Percentiles rank a stretch among this genome's conserved stretches.
phyloP scores from a whole-genome alignment of 768 basidiomycete species.

The Austroboletus festivus region DNA sequence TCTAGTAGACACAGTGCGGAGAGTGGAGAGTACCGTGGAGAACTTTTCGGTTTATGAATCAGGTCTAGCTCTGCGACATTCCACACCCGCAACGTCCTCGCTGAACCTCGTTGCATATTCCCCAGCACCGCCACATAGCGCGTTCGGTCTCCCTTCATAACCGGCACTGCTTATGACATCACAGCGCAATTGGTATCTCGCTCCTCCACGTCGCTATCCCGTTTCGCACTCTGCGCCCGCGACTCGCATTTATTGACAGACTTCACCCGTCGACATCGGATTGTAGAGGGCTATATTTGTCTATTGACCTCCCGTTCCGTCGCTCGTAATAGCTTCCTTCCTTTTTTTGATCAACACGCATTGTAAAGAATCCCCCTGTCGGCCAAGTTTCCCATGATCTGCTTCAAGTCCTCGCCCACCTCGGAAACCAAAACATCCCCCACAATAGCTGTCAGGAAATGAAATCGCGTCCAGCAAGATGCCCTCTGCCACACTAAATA shows the following conservation, averaged over 20 bases:
- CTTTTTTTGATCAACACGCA: neutral
- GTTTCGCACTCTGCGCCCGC: neutral
- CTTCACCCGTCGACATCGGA: neutral
- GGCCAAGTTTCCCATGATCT: neutral
- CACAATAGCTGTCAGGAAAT: too few species aligned
- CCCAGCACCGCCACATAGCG: slow-evolving; percentile 2
- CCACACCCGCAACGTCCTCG: neutral
- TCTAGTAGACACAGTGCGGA: neutral
- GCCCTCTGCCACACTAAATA: too few species aligned
- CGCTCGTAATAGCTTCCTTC: neutral
- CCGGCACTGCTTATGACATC: slow-evolving; percentile 6
- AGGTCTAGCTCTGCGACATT: neutral
- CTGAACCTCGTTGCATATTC: neutral
- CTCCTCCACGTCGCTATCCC: too few species aligned
- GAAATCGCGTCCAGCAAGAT: too few species aligned
- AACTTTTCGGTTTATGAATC: neutral
- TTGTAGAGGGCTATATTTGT: neutral
- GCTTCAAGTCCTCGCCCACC: neutral
- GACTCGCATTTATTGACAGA: neutral
- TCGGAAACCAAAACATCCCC: neutral
- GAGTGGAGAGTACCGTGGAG: neutral
- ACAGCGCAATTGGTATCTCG: neutral
- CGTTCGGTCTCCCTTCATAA: neutral
- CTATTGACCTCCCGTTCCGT: neutral
- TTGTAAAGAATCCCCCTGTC: neutral